phyloP scores from a whole-genome alignment of 257 asterid genomes.

The Vinca minor region DNA sequence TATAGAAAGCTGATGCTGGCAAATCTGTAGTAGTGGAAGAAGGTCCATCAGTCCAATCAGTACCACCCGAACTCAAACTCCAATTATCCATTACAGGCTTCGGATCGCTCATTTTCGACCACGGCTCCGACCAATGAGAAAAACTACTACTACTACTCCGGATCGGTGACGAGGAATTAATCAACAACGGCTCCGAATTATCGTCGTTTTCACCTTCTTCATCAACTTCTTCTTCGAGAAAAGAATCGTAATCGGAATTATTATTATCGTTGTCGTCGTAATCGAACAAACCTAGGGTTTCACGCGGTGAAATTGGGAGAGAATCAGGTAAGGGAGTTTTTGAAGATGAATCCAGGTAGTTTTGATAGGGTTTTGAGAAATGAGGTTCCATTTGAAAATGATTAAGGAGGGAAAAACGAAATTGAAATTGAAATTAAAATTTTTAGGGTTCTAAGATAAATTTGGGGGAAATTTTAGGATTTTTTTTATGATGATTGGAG shows the following conservation, averaged over 20 bases:
- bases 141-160: constrained; percentile 4
- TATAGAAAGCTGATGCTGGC: constrained; percentile 5
- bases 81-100: constrained; percentile 1
- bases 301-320: neutral
- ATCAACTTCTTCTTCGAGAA: constrained; percentile 17
- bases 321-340: constrained; percentile 29
- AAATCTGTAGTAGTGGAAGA: constrained; percentile 8
- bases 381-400: constrained; percentile 21
- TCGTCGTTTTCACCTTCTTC: constrained; percentile 24
- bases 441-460: constrained; percentile 26
- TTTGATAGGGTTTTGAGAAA: neutral
- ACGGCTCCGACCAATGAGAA: constrained; percentile 27
- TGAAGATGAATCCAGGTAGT: constrained; percentile 18
- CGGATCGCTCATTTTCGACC: constrained; percentile 17
- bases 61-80: constrained; percentile 4
- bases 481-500: constrained; percentile 20
- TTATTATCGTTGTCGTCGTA: constrained; percentile 12
- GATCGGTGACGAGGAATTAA: constrained; percentile 2
- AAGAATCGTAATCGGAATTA: constrained; percentile 19
- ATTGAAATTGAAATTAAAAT: constrained; percentile 1
- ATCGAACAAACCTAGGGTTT: constrained; percentile 8
- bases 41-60: constrained; percentile 18
- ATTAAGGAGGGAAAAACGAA: too few species aligned
- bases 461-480: constrained; percentile 7
- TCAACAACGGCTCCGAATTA: constrained; percentile 14